A percentile compares a stretch with the other conserved stretches of the same genome.
phyloP scores from a whole-genome alignment of 177 flowering plant genomes.

The Vitis hybrid region DNA sequence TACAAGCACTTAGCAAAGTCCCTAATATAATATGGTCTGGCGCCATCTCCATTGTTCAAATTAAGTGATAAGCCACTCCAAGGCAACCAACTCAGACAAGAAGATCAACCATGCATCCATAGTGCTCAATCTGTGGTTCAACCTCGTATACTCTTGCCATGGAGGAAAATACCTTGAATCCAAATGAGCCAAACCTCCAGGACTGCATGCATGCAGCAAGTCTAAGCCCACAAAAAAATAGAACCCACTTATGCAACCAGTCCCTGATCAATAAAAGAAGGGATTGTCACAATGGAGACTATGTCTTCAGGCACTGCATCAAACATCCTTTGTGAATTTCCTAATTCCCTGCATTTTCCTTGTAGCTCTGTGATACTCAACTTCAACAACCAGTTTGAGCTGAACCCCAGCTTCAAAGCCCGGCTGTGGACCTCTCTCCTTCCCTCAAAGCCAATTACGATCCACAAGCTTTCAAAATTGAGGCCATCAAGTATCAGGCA shows the following conservation, averaged over 20 bases:
- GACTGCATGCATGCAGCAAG: slow-evolving; percentile 42
- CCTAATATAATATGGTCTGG: slow-evolving; percentile 40
- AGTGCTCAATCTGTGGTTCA: slow-evolving; percentile 34
- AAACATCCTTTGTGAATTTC: slow-evolving; percentile 24
- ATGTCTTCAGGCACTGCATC: slow-evolving; percentile 35
- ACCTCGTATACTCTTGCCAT: slow-evolving; percentile 24
- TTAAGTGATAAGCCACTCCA: slow-evolving; percentile 33
- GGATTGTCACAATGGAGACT: slow-evolving; percentile 28
- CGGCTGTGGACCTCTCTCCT: slow-evolving; percentile 28
- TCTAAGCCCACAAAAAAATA: slow-evolving; percentile 22
- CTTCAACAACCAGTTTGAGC: slow-evolving; percentile 19
- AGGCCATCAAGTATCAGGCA: slow-evolving; percentile 30
- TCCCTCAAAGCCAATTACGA: slow-evolving; percentile 20
- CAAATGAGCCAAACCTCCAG: slow-evolving; percentile 38
- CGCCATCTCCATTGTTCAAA: slow-evolving; percentile 21
- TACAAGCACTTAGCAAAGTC: slow-evolving; percentile 39
- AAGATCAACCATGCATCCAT: slow-evolving; percentile 42
- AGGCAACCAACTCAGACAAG: slow-evolving; percentile 35
- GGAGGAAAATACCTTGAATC: slow-evolving; percentile 27
- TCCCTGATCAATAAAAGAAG: slow-evolving; percentile 26
- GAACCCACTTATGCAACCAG: slow-evolving; percentile 17
- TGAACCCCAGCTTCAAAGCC: slow-evolving; percentile 32
- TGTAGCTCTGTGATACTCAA: slow-evolving; percentile 31
- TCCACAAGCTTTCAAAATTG: slow-evolving; percentile 36
- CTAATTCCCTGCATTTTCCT: slow-evolving; percentile 36